Percentiles rank a stretch among this genome's conserved stretches.
Conservation (phyloP, 441 rosid species). For the Corymbia calophylla region DNA sequence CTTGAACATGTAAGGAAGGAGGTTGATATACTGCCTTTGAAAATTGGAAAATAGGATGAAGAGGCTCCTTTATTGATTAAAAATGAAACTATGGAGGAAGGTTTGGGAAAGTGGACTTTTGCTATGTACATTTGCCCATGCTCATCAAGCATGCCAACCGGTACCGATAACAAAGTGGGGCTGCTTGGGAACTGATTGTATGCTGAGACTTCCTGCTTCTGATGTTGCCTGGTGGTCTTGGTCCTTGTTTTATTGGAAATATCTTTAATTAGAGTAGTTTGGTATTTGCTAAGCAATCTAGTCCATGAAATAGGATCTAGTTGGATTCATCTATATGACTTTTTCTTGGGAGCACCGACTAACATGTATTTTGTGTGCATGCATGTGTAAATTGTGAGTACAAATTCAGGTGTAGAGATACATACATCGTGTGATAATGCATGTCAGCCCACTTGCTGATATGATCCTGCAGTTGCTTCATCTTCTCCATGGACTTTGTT, state of each 20-base stretch:
- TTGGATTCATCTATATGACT: not conserved
- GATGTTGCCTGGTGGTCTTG: not conserved
- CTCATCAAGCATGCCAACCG: not conserved
- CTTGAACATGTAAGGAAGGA: not conserved
- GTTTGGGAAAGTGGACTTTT: not conserved
- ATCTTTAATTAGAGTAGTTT: not conserved
- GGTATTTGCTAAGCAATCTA: not conserved
- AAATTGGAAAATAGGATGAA: not conserved
- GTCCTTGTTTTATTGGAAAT: not conserved
- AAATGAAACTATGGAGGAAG: not conserved
- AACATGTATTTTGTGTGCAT: not conserved
- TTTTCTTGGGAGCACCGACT: not conserved
- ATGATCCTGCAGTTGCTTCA: not conserved
- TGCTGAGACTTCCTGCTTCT: not conserved
- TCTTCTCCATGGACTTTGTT: not conserved
- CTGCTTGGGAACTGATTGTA: not conserved
- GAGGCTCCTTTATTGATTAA: not conserved
- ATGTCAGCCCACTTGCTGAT: not conserved
- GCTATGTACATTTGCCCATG: not conserved
- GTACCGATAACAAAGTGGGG: not conserved
- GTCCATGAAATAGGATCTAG: not conserved
- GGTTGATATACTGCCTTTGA: not conserved
- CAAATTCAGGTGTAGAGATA: not conserved
- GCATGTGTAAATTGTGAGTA: not conserved
- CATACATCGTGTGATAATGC: not conserved